Percentiles rank a stretch among this genome's conserved stretches.
phyloP scores from a whole-genome alignment of 1,284 basidiomycete species.

The Ustilago sp. region DNA sequence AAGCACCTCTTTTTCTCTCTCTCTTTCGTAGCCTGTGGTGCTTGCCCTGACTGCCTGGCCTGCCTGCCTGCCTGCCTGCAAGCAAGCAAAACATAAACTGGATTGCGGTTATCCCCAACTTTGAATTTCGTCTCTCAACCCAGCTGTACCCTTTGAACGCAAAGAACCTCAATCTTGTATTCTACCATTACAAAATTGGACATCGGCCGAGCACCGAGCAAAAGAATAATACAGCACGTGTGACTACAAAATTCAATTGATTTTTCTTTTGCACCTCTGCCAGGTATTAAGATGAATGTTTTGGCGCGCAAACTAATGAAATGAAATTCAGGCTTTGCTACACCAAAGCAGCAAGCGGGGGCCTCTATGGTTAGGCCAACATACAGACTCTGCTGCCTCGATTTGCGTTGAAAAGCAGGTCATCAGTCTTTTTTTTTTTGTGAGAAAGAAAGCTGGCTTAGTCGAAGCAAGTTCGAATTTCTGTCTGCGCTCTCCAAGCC shows the following conservation, averaged over 20 bases:
- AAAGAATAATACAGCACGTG: too few species aligned
- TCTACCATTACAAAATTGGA: too few species aligned
- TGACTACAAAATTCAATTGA: too few species aligned
- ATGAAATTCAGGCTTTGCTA: background rate
- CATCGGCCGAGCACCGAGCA: too few species aligned
- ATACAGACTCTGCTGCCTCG: too few species aligned
- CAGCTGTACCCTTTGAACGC: background rate
- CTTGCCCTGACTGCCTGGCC: background rate
- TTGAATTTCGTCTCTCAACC: background rate
- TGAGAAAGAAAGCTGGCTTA: background rate
- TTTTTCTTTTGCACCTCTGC: too few species aligned
- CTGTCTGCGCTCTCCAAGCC: background rate
- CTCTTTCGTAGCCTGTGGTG: too few species aligned
- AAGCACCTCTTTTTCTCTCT: background rate
- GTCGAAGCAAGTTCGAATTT: background rate
- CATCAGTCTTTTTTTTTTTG: conserved; percentile 2
- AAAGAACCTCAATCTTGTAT: background rate
- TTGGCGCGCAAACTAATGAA: background rate
- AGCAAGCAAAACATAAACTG: conserved; percentile 14
- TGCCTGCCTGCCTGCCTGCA: background rate
- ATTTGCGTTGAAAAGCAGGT: background rate
- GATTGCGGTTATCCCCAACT: conserved; percentile 33
- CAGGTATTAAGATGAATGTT: background rate
- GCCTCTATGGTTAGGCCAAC: background rate
- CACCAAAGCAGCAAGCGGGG: too few species aligned